Evolutionary conservation across 257 asterid genomes (phyloP).

Genomic region (Solanum bulbocastanum): DNA sequence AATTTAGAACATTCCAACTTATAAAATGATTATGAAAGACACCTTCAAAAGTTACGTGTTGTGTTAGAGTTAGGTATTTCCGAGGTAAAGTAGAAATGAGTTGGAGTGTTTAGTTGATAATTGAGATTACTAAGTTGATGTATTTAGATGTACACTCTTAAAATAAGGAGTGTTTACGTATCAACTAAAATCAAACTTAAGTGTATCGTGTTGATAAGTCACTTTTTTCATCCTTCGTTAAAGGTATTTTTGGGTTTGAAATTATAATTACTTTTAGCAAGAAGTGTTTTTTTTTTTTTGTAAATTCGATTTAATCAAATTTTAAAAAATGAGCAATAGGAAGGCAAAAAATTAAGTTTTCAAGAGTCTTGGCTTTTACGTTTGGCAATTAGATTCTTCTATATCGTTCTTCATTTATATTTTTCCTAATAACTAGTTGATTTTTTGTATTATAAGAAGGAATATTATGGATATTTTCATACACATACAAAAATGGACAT

Average conservation of each 20-base stretch:
- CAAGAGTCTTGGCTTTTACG: neutral
- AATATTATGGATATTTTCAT: neutral
- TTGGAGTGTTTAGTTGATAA: accelerated
- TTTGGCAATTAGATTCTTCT: neutral
- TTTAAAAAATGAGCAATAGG: too few relatives aligned
- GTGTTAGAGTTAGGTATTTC: too few relatives aligned
- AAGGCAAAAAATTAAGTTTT: neutral
- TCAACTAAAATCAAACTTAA: too few relatives aligned
- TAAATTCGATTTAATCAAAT: neutral
- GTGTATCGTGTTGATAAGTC: accelerated
- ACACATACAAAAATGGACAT: neutral
- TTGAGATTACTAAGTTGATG: too few relatives aligned
- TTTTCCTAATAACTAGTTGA: neutral
- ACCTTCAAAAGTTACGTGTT: accelerated
- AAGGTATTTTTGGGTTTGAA: neutral
- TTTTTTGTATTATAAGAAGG: neutral
- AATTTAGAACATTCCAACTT: too few relatives aligned
- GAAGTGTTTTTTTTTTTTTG: neutral
- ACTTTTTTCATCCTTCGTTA: too few relatives aligned
- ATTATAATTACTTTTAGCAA: accelerated
- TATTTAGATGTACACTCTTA: too few relatives aligned
- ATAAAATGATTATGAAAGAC: too few relatives aligned
- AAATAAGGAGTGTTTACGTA: too few relatives aligned
- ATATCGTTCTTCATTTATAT: neutral
- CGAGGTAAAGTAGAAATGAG: accelerated